Percentiles rank a stretch among this genome's conserved stretches.
These are phyloP conservation scores for Paracamarosporium sp. DNA, from an alignment of 2,329 filamentous ascomycete species.

Conservation along the genomic window DNA sequence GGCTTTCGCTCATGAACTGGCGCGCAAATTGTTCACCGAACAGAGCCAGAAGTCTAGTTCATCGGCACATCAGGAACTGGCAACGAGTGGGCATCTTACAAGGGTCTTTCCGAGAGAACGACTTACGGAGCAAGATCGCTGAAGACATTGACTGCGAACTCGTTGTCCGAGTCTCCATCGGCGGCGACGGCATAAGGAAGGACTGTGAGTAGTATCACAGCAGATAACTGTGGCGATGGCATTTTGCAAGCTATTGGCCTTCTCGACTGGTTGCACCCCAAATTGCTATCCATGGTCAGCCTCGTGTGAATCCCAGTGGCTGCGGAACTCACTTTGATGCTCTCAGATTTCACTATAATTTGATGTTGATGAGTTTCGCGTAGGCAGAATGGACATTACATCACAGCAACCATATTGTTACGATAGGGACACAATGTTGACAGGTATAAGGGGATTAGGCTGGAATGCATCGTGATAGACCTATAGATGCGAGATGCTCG, in stretches of 20 bases:
- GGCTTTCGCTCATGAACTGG: constrained; percentile 21
- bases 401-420: neutral
- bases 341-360: too few species aligned
- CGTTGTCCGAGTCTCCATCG: neutral
- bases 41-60: constrained; percentile 16
- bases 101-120: too few species aligned
- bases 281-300: neutral
- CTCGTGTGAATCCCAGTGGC: neutral
- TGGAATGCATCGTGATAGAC: neutral
- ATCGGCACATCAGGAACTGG: neutral
- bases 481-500: neutral
- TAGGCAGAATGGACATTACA: neutral
- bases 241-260: neutral
- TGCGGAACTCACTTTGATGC: neutral
- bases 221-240: neutral
- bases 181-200: neutral
- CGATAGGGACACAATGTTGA: neutral
- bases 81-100: neutral
- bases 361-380: too few species aligned
- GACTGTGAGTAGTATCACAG: neutral
- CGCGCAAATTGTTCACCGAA: constrained; percentile 23
- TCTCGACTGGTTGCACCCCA: neutral
- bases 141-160: constrained; percentile 12
- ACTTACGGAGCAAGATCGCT: constrained; percentile 17
- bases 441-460: neutral